Percentiles rank a stretch among this genome's conserved stretches.
phyloP scores from a whole-genome alignment of 2,329 filamentous ascomycete species.

The Colletotrichum cereale region DNA sequence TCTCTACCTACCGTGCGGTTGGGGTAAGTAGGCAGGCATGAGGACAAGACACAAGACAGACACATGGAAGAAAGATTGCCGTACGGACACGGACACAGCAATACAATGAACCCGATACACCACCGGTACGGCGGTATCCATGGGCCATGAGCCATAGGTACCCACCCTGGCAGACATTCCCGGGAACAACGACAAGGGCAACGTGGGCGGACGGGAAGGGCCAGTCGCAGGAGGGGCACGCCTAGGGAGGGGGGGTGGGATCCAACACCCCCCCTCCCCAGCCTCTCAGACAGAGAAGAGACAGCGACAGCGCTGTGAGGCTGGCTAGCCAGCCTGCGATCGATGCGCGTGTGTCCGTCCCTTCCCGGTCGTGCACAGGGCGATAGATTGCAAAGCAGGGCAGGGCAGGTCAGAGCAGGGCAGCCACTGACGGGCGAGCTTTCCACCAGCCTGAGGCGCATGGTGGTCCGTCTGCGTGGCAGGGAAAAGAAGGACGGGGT shows the following conservation, averaged over 20 bases:
- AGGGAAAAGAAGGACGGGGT: slow-evolving; percentile 11
- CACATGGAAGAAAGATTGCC: slow-evolving; percentile 28
- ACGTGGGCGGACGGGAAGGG: slow-evolving; percentile 15
- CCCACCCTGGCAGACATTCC: background rate
- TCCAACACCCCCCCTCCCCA: background rate
- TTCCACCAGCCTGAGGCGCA: slow-evolving; percentile 5
- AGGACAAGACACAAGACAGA: slow-evolving; percentile 19
- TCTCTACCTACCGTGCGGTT: slow-evolving; percentile 14
- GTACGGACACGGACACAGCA: background rate
- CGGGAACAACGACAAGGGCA: slow-evolving; percentile 17
- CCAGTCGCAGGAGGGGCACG: slow-evolving; percentile 24
- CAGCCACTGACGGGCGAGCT: slow-evolving; percentile 9
- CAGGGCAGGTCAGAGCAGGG: too few relatives aligned
- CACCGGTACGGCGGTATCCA: too few relatives aligned
- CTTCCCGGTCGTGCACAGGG: slow-evolving; percentile 8
- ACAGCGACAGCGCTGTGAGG: background rate
- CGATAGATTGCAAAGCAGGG: slow-evolving; percentile 1
- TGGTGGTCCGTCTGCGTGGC: background rate
- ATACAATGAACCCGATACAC: background rate
- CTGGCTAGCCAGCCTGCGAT: slow-evolving; percentile 14
- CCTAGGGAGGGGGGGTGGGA: background rate
- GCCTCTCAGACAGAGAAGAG: background rate
- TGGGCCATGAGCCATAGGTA: too few relatives aligned
- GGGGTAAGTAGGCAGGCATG: slow-evolving; percentile 1
- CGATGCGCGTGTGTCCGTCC: slow-evolving; percentile 8